Base-by-base conservation (phyloP, 1,284 basidiomycete genomes). In the Volvariella volvacea region DNA sequence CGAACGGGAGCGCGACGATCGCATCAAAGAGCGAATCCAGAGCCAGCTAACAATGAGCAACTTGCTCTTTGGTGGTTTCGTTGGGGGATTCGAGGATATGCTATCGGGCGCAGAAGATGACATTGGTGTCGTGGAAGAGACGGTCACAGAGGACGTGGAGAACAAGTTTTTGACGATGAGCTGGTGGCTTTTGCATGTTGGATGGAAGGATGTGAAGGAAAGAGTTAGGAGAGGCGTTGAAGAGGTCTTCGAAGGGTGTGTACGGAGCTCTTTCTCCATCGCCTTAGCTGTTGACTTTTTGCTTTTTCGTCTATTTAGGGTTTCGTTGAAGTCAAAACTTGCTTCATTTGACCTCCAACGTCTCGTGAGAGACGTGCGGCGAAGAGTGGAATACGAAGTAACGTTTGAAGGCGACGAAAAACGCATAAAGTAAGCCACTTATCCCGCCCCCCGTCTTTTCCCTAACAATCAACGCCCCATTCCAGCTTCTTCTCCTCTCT, bases 181-280 rank as follows among this genome's bases (percentile, higher is more conserved):
- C 42, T 95, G 91, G 88, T 94, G 91, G 89, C 73, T 94, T 39
- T 59, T 95, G 44, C 85, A 95, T 55, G 82, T 88, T 2, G 92
- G 92, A 0, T 94, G 92, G 89, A 84, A 85, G 54, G 80, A 85
- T 44, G 73, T 94, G 0, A 80, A 80, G 1, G 80, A 83, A 50
- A 67, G 85, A 17, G 85, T 92, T 1, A 64, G 80, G 50, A 65
- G 73, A 36, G 86, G 80, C 0, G 88, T 92, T 0, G 83, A 91
- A 55, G 83, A 84, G 43, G 83, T 86, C 0, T 85, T 94, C 49
- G 80, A 86, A 47, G 76, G 76, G 89, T 90, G 50, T 51, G 80
- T 70, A 3, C 14, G 14, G n/a, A 33, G 22, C 31, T 46, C 40
- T 33, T 3, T 10, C 45, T 9, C 41, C 10, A 22, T 15, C 16